Evolutionary conservation across 1,284 basidiomycete species (phyloP), one percentile per base, ranked within the genome.

Genomic region (Cystobasidium sp.): DNA sequence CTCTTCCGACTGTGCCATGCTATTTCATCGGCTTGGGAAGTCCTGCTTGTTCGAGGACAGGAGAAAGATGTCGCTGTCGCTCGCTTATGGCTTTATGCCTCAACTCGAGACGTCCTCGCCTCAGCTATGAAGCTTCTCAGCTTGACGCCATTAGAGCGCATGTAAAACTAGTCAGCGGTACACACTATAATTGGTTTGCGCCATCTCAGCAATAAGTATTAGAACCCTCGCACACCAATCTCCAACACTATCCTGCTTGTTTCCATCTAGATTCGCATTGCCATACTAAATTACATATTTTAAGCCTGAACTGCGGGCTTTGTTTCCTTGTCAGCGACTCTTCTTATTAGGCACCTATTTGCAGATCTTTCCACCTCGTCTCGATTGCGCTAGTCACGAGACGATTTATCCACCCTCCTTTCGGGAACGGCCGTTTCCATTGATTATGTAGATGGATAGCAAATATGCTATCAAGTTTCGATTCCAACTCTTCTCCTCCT

Each of bases 401-500:
- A 78, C 91, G 84, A 53, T 92, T 88, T 0, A 97, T 87, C 93
- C 93, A 94, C 0, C 93, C 91, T 14, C 83, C 86, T 58, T 82
- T 82, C 0, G 93, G 92, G 78, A 91, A 96, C 56, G 83, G 80
- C 84, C 91, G 93, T 68, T 89, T 86, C 94, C 94, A 97, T 81
- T 93, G 92, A 83, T 96, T 96, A 82, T 97, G 94, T 78, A 97
- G 81, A 84, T 95, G 94, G 39, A 97, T 88, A 0, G 89, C 87
- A 83, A 94, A 97, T 8, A 96, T 86, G 75, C 89, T 86, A 8
- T 85, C 82, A n/a, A 94, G 83, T 74, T 86, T 87, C 44, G 82
- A 79, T 79, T 93, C 89, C 43, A 95, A 83, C 20, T 76, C 88
- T 85, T 84, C 86, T 81, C 68, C 85, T 85, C 88, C 88, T 86